A percentile compares a stretch with the other conserved stretches of the same genome.
Evolutionary conservation across 768 basidiomycete species (phyloP).

Genomic region (Leccinum incarnatum): DNA sequence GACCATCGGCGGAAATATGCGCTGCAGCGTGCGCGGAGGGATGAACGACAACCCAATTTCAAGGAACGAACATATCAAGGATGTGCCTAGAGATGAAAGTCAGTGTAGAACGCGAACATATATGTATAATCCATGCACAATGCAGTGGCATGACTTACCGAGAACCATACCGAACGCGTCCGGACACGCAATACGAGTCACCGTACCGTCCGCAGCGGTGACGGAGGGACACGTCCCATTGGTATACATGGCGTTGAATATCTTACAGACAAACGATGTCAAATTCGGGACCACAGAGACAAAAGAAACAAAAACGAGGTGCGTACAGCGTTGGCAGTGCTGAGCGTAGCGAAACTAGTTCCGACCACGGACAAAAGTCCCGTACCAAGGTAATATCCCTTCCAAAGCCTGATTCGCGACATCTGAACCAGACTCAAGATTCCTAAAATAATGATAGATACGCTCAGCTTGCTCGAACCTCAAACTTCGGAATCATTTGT

Average conservation of each 20-base stretch:
- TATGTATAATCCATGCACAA: not conserved
- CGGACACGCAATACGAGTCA: conserved; percentile 61
- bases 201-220: conserved; percentile 54
- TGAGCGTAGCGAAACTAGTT: too few relatives aligned
- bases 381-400: conserved; percentile 71
- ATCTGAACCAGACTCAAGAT: conserved; percentile 78
- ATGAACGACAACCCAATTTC: too few relatives aligned
- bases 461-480: not conserved
- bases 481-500: not conserved
- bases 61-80: too few relatives aligned
- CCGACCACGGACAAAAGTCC: conserved; percentile 83
- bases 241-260: conserved; percentile 73
- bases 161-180: conserved; percentile 80
- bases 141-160: conserved; percentile 37
- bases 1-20: too few relatives aligned
- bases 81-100: too few relatives aligned
- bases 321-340: conserved; percentile 60
- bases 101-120: too few relatives aligned
- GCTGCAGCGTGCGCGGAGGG: too few relatives aligned
- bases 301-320: not conserved
- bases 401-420: conserved; percentile 60
- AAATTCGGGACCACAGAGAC: not conserved
- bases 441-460: conserved; percentile 36
- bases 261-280: conserved; percentile 35
- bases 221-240: conserved; percentile 74